Conservation (phyloP, 225 moss, liverwort and hornwort genomes). For the Lunularia cruciata region DNA sequence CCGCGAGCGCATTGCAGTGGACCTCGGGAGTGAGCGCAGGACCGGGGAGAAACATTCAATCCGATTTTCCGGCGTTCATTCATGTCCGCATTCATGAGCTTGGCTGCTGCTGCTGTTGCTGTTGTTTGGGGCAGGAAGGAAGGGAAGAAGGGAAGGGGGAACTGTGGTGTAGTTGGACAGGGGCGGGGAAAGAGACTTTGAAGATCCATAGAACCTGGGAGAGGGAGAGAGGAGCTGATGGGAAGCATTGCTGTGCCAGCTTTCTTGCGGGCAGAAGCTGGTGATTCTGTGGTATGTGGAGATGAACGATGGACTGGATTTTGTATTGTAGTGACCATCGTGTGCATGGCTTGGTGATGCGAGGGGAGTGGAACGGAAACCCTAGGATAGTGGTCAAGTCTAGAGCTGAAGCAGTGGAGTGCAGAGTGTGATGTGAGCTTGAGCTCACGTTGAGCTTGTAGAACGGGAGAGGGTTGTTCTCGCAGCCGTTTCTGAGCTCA, state of each 20-base stretch:
- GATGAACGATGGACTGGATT: not conserved
- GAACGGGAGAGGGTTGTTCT: not conserved
- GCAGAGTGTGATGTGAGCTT: not conserved
- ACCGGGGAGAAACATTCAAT: conserved; percentile 26
- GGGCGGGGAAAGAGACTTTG: conserved; percentile 2
- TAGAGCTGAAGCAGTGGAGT: not conserved
- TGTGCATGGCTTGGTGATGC: not conserved
- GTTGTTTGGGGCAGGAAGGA: not conserved
- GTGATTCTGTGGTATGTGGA: conserved; percentile 8
- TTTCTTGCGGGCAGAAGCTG: not conserved
- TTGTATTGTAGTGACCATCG: conserved; percentile 9
- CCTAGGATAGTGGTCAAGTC: too few species aligned
- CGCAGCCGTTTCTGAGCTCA: not conserved
- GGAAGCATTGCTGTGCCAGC: not conserved
- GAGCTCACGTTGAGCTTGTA: not conserved
- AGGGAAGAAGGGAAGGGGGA: not conserved
- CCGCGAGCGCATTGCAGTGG: conserved; percentile 12
- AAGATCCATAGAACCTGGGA: conserved; percentile 2
- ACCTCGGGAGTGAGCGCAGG: not conserved
- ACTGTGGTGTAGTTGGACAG: not conserved
- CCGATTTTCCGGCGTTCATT: conserved; percentile 21
- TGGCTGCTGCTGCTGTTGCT: not conserved
- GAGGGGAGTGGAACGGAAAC: not conserved
- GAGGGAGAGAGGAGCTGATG: not conserved
- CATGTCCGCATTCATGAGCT: conserved; percentile 24